Evolutionary conservation across 768 basidiomycete genomes (phyloP).

Genomic region (Pulveroboletus ravenelii): DNA sequence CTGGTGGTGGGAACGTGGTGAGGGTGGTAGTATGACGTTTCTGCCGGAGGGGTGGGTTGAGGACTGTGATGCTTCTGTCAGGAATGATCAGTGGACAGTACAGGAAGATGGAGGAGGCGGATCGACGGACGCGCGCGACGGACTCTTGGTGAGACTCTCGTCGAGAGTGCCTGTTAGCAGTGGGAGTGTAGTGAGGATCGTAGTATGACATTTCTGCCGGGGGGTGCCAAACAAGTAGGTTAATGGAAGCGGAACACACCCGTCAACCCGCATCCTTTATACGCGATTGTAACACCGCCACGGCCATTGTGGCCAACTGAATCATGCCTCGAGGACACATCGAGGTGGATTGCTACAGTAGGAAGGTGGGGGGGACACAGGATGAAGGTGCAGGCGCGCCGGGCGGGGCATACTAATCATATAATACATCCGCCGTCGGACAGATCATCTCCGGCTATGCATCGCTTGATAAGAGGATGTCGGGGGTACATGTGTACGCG

Average conservation of each 20-base stretch:
- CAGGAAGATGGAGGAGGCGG: neutral
- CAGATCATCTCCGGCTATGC: too few species aligned
- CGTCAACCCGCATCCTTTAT: constrained; percentile 20
- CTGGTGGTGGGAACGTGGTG: too few species aligned
- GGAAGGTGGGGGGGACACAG: constrained; percentile 5
- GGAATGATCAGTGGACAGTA: constrained; percentile 3
- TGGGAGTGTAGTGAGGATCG: constrained; percentile 33
- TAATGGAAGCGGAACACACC: neutral
- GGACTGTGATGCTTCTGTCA: constrained; percentile 29
- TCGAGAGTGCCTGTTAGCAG: constrained; percentile 17
- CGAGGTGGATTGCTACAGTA: constrained; percentile 14
- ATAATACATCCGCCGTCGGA: too few species aligned
- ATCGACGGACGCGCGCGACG: constrained; percentile 36
- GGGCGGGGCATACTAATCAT: too few species aligned
- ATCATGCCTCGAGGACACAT: constrained; percentile 29
- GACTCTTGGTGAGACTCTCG: constrained; percentile 37
- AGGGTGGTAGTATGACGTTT: constrained; percentile 41
- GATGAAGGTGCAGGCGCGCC: too few species aligned
- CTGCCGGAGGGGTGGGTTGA: constrained; percentile 26
- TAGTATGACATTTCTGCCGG: constrained; percentile 39
- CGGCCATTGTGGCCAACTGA: constrained; percentile 15
- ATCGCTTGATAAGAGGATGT: too few species aligned
- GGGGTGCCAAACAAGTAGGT: constrained; percentile 1
- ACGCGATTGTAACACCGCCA: constrained; percentile 11
- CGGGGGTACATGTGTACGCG: too few species aligned